These are phyloP conservation scores for sorghum (Sorghum bicolor) DNA, from an alignment of 176 grass and related monocot genomes.

Conservation along the genomic window Sorghum_bicolor_NCBIv3 NC_012875.2:50039001-50039500, in stretches of 20 bases:
- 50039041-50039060: neutral
- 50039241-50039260: neutral
- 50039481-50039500: conserved; percentile 87
- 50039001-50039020: neutral
- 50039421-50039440: neutral
- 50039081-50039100: neutral
- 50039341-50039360: neutral
- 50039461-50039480: conserved; percentile 42
- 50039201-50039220: neutral
- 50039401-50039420: neutral
- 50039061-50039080: neutral
- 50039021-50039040: neutral
- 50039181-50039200: neutral
- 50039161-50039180: neutral
- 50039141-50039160: neutral
- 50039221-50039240: neutral
- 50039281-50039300: neutral
- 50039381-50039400: neutral
- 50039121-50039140: neutral
- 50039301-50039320: neutral
- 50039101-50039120: neutral
- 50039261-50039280: neutral
- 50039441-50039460: neutral
- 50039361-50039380: neutral
- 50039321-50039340: neutral